Conservation (phyloP, 805 yeast genomes). For the Yamadazyma nakazawae region DNA sequence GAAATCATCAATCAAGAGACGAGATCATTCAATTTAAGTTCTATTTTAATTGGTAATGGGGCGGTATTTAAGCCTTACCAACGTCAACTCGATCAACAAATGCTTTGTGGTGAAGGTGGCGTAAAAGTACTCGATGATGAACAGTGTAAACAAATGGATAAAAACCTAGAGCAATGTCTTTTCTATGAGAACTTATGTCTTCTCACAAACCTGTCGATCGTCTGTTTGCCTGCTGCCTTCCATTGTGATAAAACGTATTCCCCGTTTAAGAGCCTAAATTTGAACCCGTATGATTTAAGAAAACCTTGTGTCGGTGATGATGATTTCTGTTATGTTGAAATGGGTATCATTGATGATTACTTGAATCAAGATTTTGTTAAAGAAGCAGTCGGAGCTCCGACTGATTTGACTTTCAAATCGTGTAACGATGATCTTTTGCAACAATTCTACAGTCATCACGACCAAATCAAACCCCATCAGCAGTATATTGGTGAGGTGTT, state of each 20-base stretch:
- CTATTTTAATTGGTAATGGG: constrained; percentile 90
- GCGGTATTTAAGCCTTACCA: constrained; percentile 77
- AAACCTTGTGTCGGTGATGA: constrained; percentile 6
- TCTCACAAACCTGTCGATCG: background rate
- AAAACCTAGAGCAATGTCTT: constrained; percentile 4
- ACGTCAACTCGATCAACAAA: constrained; percentile 69
- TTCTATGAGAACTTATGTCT: constrained; percentile 1
- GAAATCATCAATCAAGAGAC: constrained; percentile 36
- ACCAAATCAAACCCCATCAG: constrained; percentile 62
- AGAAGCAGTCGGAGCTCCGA: constrained; percentile 49
- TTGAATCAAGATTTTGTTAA: constrained; percentile 51
- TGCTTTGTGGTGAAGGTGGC: constrained; percentile 71
- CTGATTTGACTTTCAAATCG: constrained; percentile 33
- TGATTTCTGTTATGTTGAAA: constrained; percentile 43
- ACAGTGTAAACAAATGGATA: constrained; percentile 27
- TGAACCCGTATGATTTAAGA: constrained; percentile 12
- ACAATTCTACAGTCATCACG: constrained; percentile 49
- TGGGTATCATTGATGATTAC: constrained; percentile 45
- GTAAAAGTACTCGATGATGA: constrained; percentile 20
- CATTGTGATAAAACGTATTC: constrained; percentile 9
- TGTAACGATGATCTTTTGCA: constrained; percentile 44
- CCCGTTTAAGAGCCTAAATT: background rate
- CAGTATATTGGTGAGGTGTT: constrained; percentile 43
- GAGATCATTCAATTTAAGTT: constrained; percentile 50
- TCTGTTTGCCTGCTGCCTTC: constrained; percentile 7